Evolutionary conservation across 2,329 filamentous ascomycete species (phyloP), one percentile per base, ranked within the genome.

Genomic region (Fusarium newnesense): DNA sequence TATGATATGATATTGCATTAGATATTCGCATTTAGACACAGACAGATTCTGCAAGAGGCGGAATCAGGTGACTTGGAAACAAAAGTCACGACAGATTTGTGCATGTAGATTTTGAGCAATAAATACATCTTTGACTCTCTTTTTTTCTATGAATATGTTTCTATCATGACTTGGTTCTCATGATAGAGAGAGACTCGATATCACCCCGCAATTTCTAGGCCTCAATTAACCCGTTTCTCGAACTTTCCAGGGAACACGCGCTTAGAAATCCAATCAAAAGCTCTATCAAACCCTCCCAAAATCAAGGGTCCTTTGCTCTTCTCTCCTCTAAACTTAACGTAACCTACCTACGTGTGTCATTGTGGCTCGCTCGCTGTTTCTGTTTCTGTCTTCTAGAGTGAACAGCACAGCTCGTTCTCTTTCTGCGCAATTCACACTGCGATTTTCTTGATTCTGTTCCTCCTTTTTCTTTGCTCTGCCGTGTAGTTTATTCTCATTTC

Each of bases 221-320:
- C 50, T 53, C 64, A 62, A 61, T 63, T 42, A 46, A 30, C 40
- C 36, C 10, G 65, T 64, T 78, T 78, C 76, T 78, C 75, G 76
- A 78, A 78, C 67, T 64, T 78, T 78, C 76, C 59, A 76, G 67
- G 61, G 47, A 57, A 56, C 49, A 52, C 71, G 76, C 76, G 76
- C 76, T 78, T 78, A 78, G 76, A 78, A 78, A 78, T 78, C 76
- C 76, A 78, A 77, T 75, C 74, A 75, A 49, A 39, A 26, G 39
- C 66, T 44, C 59, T 56, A 52, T 30, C 43, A 47, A 44, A 32
- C 34, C 47, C 42, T 60, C 42, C 37, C 19, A 47, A 40, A 47
- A 21, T 46, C 46, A 59, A 64, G 63, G 64, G 70, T 56, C 54
- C 54, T 60, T 65, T 49, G 40, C 54, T 36, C 43, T 18, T 58